Evolutionary conservation across 176 grass and related monocot genomes (phyloP), one percentile per base, ranked within the genome.

Genomic region (Eleusine coracana): DNA sequence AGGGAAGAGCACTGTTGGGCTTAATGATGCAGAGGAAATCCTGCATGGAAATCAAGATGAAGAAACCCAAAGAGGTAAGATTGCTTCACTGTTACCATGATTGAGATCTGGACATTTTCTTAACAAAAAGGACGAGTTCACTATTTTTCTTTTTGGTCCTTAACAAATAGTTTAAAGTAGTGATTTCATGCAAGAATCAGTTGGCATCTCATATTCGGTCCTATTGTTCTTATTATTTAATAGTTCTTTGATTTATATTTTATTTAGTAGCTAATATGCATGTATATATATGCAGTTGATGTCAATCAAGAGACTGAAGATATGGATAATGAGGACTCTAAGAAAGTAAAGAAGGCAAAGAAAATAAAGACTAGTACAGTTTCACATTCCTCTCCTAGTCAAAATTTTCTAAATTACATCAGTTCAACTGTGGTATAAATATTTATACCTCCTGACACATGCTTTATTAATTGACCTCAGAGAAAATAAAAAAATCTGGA

Each of bases 401-500:
- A 66, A 67, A 83, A 3, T 74, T 59, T 86, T 66, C 31, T 79
- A 45, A 88, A 28, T 36, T 77, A 34, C 31, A 52, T 55, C 8
- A 41, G 61, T 54, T 50, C 49, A 50, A 50, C 36, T 75, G 54
- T 66, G 42, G 21, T 13, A 56, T 17, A 61, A 51, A 79, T 75
- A 21, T 65, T 77, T 52, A 56, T 62, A 27, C 23, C 77, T 76
- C 37, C 36, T 77, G 74, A 68, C 65, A 42, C 51, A 16, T 68
- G 58, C 31, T 67, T 5, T 11, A 51, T 88, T 63, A 21, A 58
- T 76, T 85, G 25, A 23, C 64, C 41, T 46, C 87, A 96, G 96
- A 88, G 82, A 88, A 93, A 82, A 71, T 82, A 52, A 99, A 90
- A 76, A 93, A 88, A 67, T 77, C 77, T 74, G 48, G 54, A 54